Evolutionary conservation across 345 rosid genomes (phyloP), one percentile per base, ranked within the genome.

Genomic region (Trapa incisa): DNA sequence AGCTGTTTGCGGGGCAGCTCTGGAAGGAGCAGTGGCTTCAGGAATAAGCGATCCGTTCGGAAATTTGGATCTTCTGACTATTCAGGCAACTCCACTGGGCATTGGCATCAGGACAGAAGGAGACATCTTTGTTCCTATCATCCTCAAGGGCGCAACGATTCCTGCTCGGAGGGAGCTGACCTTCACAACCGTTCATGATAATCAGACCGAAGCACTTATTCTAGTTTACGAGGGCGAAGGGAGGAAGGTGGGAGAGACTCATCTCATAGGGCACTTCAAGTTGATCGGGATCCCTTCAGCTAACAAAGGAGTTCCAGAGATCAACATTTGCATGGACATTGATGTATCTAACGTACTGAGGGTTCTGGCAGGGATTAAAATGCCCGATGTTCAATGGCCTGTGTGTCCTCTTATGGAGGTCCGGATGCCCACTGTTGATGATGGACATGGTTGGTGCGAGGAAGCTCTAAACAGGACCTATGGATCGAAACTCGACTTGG

Each of bases 1-100:
- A 68, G 92, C 92, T 3, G 98, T 85, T 41, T 62, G 85, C 36
- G 96, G 97, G 41, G 93, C 92, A 2, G 97, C 98, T 4, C 74
- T 93, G 48, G 94, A 90, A 81, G 96, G 97, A 63, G 98, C 97
- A 0, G 89, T 93, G 52, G 83, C 96, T 29, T 93, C 96, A 17
- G 98, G 97, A 37, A 76, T 85, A 47, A 82, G 79, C 6, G 96
- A 90, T 67, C 97, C 96, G 11, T 86, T 90, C 32, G 96, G 98
- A 7, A 82, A 75, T 70, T 78, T 93, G 79, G 96, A 93, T 68
- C 84, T 88, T 35, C 72, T 93, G 65, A 93, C 97, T 9, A 93
- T 93, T 70, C 97, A 90, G 79, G 85, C 81, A 2, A 84, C 89
- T 5, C 78, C 96, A 32, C 88, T 85, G 0, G 87, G 73, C 1